phyloP scores from a whole-genome alignment of 495 filamentous ascomycete genomes.

The Acidomyces sp. region DNA sequence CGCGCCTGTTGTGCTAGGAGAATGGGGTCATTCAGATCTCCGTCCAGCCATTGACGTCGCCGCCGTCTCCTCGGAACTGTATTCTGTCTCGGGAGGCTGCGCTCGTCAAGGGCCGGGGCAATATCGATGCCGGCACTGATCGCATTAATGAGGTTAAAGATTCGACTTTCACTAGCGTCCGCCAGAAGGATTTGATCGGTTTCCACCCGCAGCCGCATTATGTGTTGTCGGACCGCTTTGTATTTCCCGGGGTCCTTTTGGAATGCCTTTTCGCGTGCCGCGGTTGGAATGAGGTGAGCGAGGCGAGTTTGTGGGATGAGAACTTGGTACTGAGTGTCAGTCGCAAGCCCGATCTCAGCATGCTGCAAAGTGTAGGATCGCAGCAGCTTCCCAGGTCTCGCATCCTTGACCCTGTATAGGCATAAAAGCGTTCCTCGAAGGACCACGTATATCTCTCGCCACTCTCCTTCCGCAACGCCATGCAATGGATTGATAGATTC shows the following conservation, averaged over 20 bases:
- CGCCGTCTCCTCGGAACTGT: conserved; percentile 30
- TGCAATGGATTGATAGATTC: conserved; percentile 17
- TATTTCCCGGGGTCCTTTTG: conserved; percentile 27
- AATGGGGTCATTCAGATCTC: conserved; percentile 12
- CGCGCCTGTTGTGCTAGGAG: conserved; percentile 22
- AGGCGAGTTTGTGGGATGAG: conserved; percentile 24
- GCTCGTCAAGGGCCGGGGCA: conserved; percentile 39
- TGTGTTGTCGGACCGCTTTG: conserved; percentile 34
- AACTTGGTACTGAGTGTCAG: conserved; percentile 45
- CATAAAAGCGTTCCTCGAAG: conserved; percentile 47
- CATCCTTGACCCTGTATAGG: conserved; percentile 36
- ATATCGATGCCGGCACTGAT: conserved; percentile 43
- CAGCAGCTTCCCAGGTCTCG: conserved; percentile 31
- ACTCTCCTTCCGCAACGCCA: conserved; percentile 7
- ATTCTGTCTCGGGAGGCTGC: conserved; percentile 40
- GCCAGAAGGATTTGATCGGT: conserved; percentile 52
- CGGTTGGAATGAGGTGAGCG: conserved; percentile 23
- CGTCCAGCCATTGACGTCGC: conserved; percentile 7
- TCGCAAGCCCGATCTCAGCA: conserved; percentile 51
- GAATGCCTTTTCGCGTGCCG: conserved; percentile 22
- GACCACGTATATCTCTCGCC: conserved; percentile 36
- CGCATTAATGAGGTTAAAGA: conserved; percentile 43
- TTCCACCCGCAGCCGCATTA: conserved; percentile 49
- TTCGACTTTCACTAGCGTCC: conserved; percentile 38
- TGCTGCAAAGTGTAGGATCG: conserved; percentile 48